phyloP scores from a whole-genome alignment of 257 asterid species.

The Solanum chiquidenum region DNA sequence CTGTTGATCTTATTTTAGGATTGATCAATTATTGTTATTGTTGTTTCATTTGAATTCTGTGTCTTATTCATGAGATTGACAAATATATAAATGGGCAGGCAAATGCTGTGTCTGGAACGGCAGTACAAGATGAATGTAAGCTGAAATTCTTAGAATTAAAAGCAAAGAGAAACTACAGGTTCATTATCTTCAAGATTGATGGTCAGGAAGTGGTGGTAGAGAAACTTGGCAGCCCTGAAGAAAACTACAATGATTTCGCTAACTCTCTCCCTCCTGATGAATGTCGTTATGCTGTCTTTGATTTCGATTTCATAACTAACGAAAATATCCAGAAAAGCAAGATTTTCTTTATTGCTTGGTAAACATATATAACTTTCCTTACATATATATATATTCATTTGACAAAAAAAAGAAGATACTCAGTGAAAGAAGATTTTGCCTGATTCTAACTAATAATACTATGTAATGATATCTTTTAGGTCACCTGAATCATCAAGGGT shows the following conservation, averaged over 20 bases:
- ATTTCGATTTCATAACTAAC: conserved; percentile 62
- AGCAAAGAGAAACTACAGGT: conserved; percentile 64
- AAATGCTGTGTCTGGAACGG: conserved; percentile 72
- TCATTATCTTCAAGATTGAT: conserved; percentile 52
- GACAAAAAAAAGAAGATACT: neutral
- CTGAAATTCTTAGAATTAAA: conserved; percentile 63
- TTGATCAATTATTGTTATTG: neutral
- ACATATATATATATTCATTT: neutral
- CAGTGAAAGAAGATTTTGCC: neutral
- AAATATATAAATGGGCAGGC: conserved; percentile 24
- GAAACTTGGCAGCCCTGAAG: conserved; percentile 50
- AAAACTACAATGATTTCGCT: conserved; percentile 45
- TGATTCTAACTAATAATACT: neutral
- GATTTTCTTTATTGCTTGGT: conserved; percentile 79
- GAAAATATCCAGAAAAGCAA: conserved; percentile 91
- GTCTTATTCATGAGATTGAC: too few species aligned
- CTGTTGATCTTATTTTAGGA: neutral
- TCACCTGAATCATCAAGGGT: too few species aligned
- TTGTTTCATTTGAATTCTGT: neutral
- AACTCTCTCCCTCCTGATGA: conserved; percentile 52
- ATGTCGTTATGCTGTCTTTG: conserved; percentile 80
- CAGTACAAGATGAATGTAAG: conserved; percentile 67
- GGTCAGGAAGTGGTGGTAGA: conserved; percentile 67
- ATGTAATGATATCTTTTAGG: too few species aligned
- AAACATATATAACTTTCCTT: neutral